Evolutionary conservation across 768 basidiomycete genomes (phyloP).

Genomic region (Tulasnella sp.): DNA sequence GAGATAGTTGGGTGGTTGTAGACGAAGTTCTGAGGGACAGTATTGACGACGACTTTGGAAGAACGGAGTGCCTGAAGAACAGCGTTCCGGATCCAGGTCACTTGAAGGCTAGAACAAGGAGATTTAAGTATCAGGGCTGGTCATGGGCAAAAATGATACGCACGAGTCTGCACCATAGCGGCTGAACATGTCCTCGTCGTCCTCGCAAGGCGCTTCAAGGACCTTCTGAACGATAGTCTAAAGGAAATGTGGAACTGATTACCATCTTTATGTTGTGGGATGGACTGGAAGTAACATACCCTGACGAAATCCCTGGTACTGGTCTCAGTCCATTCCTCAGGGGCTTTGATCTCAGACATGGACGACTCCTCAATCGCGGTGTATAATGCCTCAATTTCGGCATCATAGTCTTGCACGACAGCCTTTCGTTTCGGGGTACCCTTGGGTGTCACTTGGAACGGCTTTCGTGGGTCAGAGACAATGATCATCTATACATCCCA

Average conservation of each 20-base stretch:
- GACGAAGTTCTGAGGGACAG: conserved; percentile 17
- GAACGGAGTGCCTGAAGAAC: conserved; percentile 29
- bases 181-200: conserved; percentile 30
- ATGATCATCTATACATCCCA: conserved; percentile 14
- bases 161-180: conserved; percentile 29
- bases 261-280: background rate
- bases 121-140: background rate
- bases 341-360: conserved; percentile 6
- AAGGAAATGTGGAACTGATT: too few relatives aligned
- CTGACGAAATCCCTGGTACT: conserved; percentile 22
- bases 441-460: conserved; percentile 12
- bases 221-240: too few relatives aligned
- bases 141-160: background rate
- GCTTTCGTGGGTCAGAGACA: conserved; percentile 5
- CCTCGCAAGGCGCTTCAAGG: too few relatives aligned
- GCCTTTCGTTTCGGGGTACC: conserved; percentile 2
- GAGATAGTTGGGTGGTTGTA: conserved; percentile 15
- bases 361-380: conserved; percentile 3
- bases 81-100: conserved; percentile 32
- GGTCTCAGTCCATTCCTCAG: conserved; percentile 9
- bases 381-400: conserved; percentile 15
- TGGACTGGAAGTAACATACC: conserved; percentile 19
- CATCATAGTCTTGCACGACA: conserved; percentile 1
- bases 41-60: conserved; percentile 16
- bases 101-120: conserved; percentile 27